phyloP scores from a whole-genome alignment of 2,329 filamentous ascomycete genomes.

The Colletotrichum scovillei region DNA sequence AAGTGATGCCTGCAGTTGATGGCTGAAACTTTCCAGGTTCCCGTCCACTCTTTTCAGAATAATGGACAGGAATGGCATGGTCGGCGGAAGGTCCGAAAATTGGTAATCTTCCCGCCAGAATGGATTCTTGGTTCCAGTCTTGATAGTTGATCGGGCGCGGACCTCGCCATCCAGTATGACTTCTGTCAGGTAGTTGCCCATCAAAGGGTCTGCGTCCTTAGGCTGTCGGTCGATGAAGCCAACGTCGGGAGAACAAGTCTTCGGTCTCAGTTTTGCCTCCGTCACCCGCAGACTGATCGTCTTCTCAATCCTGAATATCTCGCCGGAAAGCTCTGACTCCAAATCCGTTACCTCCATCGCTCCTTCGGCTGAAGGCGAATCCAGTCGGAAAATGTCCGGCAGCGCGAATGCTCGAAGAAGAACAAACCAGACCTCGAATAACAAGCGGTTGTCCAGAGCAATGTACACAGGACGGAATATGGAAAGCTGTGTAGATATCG shows the following conservation, averaged over 20 bases:
- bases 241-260: slow-evolving; percentile 37
- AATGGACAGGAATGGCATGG: slow-evolving; percentile 76
- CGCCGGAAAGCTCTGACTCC: slow-evolving; percentile 53
- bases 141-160: slow-evolving; percentile 79
- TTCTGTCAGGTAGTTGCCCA: slow-evolving; percentile 82
- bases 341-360: slow-evolving; percentile 51
- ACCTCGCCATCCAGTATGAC: slow-evolving; percentile 84
- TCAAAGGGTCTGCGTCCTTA: slow-evolving; percentile 56
- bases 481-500: slow-evolving; percentile 77
- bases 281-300: slow-evolving; percentile 68
- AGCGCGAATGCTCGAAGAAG: slow-evolving; percentile 90
- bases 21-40: slow-evolving; percentile 57
- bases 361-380: slow-evolving; percentile 56
- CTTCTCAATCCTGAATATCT: slow-evolving; percentile 72
- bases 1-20: slow-evolving; percentile 55
- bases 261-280: slow-evolving; percentile 69
- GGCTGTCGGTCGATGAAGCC: slow-evolving; percentile 42
- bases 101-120: slow-evolving; percentile 88
- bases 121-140: slow-evolving; percentile 76
- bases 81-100: slow-evolving; percentile 78
- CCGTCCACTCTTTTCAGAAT: slow-evolving; percentile 75
- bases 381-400: slow-evolving; percentile 84
- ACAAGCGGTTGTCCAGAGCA: slow-evolving; percentile 83
- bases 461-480: slow-evolving; percentile 91
- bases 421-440: slow-evolving; percentile 99